These are phyloP conservation scores for Colletotrichum tofieldiae DNA, from an alignment of 2,329 filamentous ascomycete genomes.

Conservation along the genomic window DNA sequence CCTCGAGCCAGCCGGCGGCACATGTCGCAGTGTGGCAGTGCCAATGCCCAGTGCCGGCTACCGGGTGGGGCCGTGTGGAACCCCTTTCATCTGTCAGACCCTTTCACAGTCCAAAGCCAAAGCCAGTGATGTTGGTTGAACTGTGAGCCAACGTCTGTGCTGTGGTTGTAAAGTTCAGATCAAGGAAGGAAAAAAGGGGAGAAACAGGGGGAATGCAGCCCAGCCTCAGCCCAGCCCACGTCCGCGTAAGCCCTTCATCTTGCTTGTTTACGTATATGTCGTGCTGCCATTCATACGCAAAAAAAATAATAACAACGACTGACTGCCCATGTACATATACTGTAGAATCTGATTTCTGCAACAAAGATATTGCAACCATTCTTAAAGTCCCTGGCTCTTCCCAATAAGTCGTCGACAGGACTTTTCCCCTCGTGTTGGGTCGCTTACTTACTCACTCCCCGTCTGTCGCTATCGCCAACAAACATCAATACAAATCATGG, in stretches of 20 bases:
- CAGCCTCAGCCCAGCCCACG: constrained; percentile 41
- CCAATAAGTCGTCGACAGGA: neutral
- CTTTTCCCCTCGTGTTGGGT: constrained; percentile 10
- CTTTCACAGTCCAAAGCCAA: neutral
- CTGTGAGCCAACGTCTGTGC: constrained; percentile 23
- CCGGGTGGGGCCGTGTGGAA: constrained; percentile 28
- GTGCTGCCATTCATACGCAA: constrained; percentile 37
- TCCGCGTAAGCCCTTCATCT: constrained; percentile 36
- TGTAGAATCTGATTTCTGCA: neutral
- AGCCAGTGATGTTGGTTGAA: constrained; percentile 5
- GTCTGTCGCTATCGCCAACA: constrained; percentile 19
- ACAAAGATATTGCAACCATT: neutral
- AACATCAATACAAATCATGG: constrained; percentile 19
- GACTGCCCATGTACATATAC: neutral
- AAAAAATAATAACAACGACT: neutral
- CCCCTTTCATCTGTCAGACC: constrained; percentile 28
- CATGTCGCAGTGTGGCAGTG: constrained; percentile 37
- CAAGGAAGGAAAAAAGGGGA: constrained; percentile 3
- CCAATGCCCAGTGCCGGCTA: constrained; percentile 19
- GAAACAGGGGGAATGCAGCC: constrained; percentile 34
- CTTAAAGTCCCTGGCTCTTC: neutral
- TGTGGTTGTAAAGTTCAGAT: constrained; percentile 18
- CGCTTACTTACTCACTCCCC: constrained; percentile 1
- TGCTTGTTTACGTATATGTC: constrained; percentile 36
- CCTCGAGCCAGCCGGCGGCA: constrained; percentile 17